Evolutionary conservation across 108 stramenopile species (phyloP).

Genomic region (Epithemia pelagica): DNA sequence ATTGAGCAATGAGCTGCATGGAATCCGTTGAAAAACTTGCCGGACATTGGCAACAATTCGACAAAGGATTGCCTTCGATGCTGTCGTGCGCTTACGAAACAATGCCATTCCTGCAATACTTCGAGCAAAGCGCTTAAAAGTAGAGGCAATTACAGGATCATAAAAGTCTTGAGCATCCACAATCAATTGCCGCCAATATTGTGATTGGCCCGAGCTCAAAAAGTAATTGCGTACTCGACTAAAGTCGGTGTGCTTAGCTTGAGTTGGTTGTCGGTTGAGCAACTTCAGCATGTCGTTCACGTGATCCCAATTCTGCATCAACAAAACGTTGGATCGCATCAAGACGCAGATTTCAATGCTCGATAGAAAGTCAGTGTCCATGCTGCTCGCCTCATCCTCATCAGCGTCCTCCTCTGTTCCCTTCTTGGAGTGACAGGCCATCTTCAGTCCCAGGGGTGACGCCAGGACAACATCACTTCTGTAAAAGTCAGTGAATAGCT

Average conservation of each 20-base stretch:
- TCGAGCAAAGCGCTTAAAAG: slow-evolving; percentile 63
- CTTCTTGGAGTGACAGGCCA: slow-evolving; percentile 39
- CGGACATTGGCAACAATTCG: slow-evolving; percentile 66
- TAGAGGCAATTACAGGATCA: slow-evolving; percentile 67
- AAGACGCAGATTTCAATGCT: slow-evolving; percentile 88
- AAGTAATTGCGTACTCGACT: slow-evolving; percentile 88
- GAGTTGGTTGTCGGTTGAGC: slow-evolving; percentile 73
- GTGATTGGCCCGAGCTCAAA: slow-evolving; percentile 54
- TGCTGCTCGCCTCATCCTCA: slow-evolving; percentile 16
- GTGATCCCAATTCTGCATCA: slow-evolving; percentile 98
- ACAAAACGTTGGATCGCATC: slow-evolving; percentile 68
- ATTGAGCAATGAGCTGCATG: slow-evolving; percentile 37
- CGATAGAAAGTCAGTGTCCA: slow-evolving; percentile 80
- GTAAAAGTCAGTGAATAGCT: slow-evolving; percentile 89
- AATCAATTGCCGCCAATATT: slow-evolving; percentile 80
- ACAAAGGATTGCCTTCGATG: slow-evolving; percentile 55
- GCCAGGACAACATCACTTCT: slow-evolving; percentile 91
- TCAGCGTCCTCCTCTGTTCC: slow-evolving; percentile 4
- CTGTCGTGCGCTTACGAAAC: slow-evolving; percentile 36
- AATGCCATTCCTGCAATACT: slow-evolving; percentile 67
- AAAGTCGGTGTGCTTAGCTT: slow-evolving; percentile 84
- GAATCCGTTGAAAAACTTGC: slow-evolving; percentile 88
- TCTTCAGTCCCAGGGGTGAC: slow-evolving; percentile 87
- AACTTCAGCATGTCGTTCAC: slow-evolving; percentile 57
- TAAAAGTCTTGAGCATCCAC: slow-evolving; percentile 46